Evolutionary conservation across 2,329 filamentous ascomycete genomes (phyloP), one percentile per base, ranked within the genome.

Genomic region (Pyrenochaeta sp.): DNA sequence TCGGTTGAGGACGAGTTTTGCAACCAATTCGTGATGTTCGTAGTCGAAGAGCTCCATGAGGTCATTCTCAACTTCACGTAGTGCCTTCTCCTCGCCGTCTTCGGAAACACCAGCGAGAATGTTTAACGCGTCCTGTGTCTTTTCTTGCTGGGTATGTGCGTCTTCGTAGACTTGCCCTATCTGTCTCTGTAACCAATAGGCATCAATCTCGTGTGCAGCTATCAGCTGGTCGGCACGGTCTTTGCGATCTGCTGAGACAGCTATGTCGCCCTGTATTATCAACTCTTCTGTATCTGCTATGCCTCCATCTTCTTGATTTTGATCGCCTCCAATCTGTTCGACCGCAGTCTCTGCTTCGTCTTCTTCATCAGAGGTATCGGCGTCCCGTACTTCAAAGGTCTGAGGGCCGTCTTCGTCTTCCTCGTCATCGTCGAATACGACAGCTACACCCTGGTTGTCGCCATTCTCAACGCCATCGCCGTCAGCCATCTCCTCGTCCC

Each of bases 11-110:
- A 98, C 92, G 14, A 99, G 84, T 75, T 92, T 94, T 60, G 91
- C 89, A 21, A 98, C 95, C 49, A 97, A 83, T 60, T 97, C 92
- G 56, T 96, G 92, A 69, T 97, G 90, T 68, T 98, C 94, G 69
- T 96, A 99, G 68, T 99, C 95, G 66, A 99, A 98, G 0, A 99
- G 84, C 68, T 97, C 95, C 90, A 98, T 98, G 52, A 99, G 82
- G 59, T 99, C 95, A 75, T 99, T 99, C 71, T 99, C 95, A 50
- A 98, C 93, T 69, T 99, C 94, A 67, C 94, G 88, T 27, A 98
- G 81, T 12, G 90, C 85, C 75, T 91, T 93, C 68, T 96, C 92
- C 54, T 94, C 89, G 14, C 90, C 92, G 49, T 90, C 89, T 45
- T 85, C 89, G 2, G 87, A 83, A 58, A 89, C 84, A 39, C 90